These are phyloP conservation scores for Fusarium sp. DNA, from an alignment of 2,329 filamentous ascomycete genomes.

Conservation along the genomic window DNA sequence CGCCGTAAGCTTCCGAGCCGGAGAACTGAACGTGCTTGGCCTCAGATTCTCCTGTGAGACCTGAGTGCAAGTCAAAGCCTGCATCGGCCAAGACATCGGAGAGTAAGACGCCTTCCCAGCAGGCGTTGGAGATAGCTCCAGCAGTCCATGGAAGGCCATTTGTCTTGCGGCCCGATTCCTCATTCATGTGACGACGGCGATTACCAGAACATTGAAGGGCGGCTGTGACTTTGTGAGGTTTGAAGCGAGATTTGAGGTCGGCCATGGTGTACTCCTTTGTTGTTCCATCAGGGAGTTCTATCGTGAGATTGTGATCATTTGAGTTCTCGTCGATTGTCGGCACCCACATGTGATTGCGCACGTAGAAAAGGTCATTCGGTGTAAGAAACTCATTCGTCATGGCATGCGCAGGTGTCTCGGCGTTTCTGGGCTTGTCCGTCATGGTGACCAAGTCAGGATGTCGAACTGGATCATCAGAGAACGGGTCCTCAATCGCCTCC, in stretches of 20 bases:
- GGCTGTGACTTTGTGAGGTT: conserved; percentile 62
- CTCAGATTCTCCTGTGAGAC: conserved; percentile 51
- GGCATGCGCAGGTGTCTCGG: conserved; percentile 65
- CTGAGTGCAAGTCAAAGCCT: conserved; percentile 58
- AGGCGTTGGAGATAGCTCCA: conserved; percentile 69
- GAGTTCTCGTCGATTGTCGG: conserved; percentile 56
- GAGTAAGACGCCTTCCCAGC: conserved; percentile 67
- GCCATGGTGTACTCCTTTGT: conserved; percentile 63
- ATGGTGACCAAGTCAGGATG: conserved; percentile 62
- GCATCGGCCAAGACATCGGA: conserved; percentile 67
- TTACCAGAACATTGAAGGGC: conserved; percentile 71
- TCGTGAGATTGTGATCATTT: conserved; percentile 58
- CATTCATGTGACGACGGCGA: conserved; percentile 68
- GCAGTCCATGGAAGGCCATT: conserved; percentile 70
- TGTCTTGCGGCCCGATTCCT: conserved; percentile 55
- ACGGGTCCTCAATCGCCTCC: conserved; percentile 70
- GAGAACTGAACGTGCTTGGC: conserved; percentile 67
- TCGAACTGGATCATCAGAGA: conserved; percentile 63
- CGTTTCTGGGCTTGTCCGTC: conserved; percentile 69
- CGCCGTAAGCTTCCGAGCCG: conserved; percentile 69
- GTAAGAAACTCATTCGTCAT: conserved; percentile 64
- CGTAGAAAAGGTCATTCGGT: conserved; percentile 66
- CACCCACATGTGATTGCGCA: conserved; percentile 74
- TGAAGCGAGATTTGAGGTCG: conserved; percentile 65
- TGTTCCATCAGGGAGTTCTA: conserved; percentile 67